Base-by-base conservation (phyloP, 2,329 filamentous ascomycete genomes). In the Pestalotiopsis sp. region DNA sequence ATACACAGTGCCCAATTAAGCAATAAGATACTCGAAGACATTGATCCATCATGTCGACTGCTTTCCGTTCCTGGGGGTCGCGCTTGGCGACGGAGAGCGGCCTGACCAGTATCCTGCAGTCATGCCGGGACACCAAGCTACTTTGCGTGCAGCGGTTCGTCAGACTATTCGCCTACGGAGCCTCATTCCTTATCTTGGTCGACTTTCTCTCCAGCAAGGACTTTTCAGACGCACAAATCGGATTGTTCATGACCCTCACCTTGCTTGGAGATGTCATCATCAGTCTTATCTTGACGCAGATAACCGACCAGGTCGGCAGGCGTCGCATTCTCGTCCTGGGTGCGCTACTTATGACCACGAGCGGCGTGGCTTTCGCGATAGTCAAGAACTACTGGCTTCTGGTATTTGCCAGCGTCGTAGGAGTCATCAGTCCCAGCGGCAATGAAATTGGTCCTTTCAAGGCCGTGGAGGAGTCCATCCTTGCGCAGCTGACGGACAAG, bases 361-460 rank as follows among this genome's bases (percentile, higher is more conserved):
- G 80, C 67, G 81, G 81, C 4, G 61, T 81, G 5, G 71, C 79
- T n/a, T 83, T 83, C 72, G 80, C 74, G 0, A 52, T 79, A 3
- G 74, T 73, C 27, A 75, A 72, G 2, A 80, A 82, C 68, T 83
- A 77, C 68, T 83, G 82, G 80, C 70, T 80, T 25, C 74, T 83
- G 14, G 68, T 83, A 59, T 72, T 75, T 2, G 82, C 82, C 1
- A 80, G 79, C 2, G 77, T 83, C 27, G 73, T 83, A 56, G 82
- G 82, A 4, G 80, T 83, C 38, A 83, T 83, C 60, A 69, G 73
- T 5, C 38, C 67, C 17, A 86, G 86, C 72, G 88, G 87, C 12
- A 88, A 87, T 68, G 88, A 90, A 73, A 88, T 89, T 67, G 87
- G 87, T 0, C 88, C 88, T 0, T 90, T 90, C 67, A 81, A 86